Base-by-base conservation (phyloP, 2,329 filamentous ascomycete species). In the Neonectria faginata region DNA sequence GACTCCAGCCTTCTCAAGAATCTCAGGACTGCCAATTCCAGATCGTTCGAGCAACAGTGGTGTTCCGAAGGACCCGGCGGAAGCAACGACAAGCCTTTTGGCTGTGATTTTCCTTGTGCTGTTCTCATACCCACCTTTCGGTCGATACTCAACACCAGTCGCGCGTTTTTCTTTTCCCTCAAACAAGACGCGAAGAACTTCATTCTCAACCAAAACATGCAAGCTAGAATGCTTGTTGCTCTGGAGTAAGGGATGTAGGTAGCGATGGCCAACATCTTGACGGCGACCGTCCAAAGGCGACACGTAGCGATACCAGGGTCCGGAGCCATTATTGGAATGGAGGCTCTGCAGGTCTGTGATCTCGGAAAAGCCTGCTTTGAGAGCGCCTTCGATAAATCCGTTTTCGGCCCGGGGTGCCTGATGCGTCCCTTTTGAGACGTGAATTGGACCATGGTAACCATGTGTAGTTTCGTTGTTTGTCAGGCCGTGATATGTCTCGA, bases 1-100 rank as follows among this genome's bases (percentile, higher is more conserved):
- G 2, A 89, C 81, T 0, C 80, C 82, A 0, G 83, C 80, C n/a
- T 76, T 77, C 45, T 81, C 72, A 1, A 90, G 80, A 5, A 88
- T 70, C 2, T 83, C 78, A 0, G 80, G 77, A 45, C 81, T 79
- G n/a, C 87, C 88, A 1, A 91, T 71, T 6, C 89, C 89, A 1
- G 89, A 91, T n/a, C 89, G 79, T 73, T 91, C 88, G 0, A 91
- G 82, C 1, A 91, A 80, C 0, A 78, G 75, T 0, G 88, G 86
- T 0, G 86, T 86, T 1, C 84, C 84, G 5, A 83, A 79, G 0
- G 86, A 82, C 11, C 87, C 87, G 5, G 69, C 83, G 71, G 76
- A 76, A 0, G 77, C 68, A 0, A 79, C 68, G 0, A 79, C 76
- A 36, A 36, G 31, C 1, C 31, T 12, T 36, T 12, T 36, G 11